phyloP scores from a whole-genome alignment of 139 green algal genomes.

The Deuterostichococcus epilithicus region DNA sequence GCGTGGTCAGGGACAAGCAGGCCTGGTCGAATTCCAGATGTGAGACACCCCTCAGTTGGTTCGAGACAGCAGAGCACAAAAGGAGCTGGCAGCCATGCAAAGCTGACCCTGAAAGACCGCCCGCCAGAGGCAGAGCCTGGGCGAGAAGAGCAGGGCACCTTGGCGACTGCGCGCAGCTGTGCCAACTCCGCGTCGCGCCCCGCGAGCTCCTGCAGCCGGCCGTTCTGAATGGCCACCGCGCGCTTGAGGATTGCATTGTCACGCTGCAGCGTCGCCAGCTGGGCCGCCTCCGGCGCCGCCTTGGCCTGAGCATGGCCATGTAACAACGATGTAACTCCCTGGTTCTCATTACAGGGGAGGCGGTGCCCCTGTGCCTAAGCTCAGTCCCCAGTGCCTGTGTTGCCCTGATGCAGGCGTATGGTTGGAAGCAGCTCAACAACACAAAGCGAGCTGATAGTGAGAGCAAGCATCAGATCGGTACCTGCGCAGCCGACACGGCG shows the following conservation, averaged over 20 bases:
- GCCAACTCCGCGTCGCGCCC: conserved; percentile 44
- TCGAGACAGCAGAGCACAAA: too few relatives aligned
- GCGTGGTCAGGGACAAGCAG: too few relatives aligned
- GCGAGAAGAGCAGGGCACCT: background rate
- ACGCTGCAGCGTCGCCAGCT: conserved; percentile 38
- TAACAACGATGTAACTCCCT: conserved; percentile 2
- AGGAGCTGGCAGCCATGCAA: too few relatives aligned
- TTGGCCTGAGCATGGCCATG: conserved; percentile 15
- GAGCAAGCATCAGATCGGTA: background rate
- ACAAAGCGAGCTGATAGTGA: too few relatives aligned
- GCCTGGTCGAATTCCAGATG: too few relatives aligned
- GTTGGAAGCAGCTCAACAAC: too few relatives aligned
- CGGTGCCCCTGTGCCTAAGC: background rate
- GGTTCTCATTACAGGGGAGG: background rate
- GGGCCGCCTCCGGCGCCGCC: background rate
- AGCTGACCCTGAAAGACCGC: too few relatives aligned
- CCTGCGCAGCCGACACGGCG: conserved; percentile 19
- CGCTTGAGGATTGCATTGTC: conserved; percentile 79
- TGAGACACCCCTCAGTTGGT: too few relatives aligned
- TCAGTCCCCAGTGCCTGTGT: too few relatives aligned
- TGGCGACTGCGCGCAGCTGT: conserved; percentile 32
- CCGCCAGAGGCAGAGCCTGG: too few relatives aligned
- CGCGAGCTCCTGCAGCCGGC: conserved; percentile 46
- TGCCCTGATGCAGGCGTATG: too few relatives aligned
- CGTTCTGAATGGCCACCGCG: conserved; percentile 77